Evolutionary conservation across 1,284 basidiomycete genomes (phyloP), one percentile per base, ranked within the genome.

Genomic region (Austroboletus niveus): DNA sequence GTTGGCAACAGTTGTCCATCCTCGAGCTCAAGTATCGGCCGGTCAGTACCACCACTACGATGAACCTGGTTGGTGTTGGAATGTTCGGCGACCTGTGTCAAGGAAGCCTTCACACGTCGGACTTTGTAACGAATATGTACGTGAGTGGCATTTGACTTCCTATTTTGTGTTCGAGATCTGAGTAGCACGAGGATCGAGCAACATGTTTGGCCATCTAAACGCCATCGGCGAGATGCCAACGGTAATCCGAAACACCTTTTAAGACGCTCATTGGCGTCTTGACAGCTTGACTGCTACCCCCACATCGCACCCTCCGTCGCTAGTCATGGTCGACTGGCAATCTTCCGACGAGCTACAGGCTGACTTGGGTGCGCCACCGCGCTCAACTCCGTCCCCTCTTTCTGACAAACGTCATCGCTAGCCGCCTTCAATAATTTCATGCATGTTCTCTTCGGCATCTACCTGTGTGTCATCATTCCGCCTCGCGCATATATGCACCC

Each of bases 371-470:
- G 27, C 6, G 57, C 46, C 22, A 8, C 38, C n/a, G 30, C 30
- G 35, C 9, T 12, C 0, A 14, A 2, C n/a, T 8, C 7, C 3
- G 15, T 51, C 11, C n/a, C n/a, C 27, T 24, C 24, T 12, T 31
- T 22, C 53, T 62, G 27, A 63, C 50, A 43, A 20, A 55, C 8
- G 46, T 39, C 39, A 40, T 24, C 22, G 53, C 41, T 57, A 87
- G 84, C 58, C 48, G 77, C 78, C 44, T 88, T 87, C 65, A 73
- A 70, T 58, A 83, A 78, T 57, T 77, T 88, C 55, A 84, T 86
- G 75, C 87, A 88, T 59, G 72, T 72, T 36, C 68, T 88, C 50
- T 72, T 87, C 14, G 87, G 86, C 4, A 63, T 89, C 11, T 89
- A 88, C 66, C 75, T 85, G 85, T 82, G 58, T 57, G 48, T 50